Conservation (phyloP, 2,329 filamentous ascomycete genomes). For the Shiraia sp. region DNA sequence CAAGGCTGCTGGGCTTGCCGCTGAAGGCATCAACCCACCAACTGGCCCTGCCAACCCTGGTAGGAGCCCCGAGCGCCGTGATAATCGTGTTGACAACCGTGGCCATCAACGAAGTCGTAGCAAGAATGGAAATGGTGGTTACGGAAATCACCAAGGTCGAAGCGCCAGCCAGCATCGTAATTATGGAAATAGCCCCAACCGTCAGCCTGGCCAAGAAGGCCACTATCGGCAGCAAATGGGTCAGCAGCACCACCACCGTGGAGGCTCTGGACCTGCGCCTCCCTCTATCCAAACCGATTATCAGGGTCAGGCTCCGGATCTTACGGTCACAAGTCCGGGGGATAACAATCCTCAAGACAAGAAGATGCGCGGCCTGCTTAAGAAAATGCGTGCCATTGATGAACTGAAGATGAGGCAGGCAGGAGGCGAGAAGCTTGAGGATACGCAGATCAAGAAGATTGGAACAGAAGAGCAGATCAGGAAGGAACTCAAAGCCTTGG, state of each 20-base stretch:
- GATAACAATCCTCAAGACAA: constrained; percentile 77
- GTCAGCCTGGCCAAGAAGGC: constrained; percentile 32
- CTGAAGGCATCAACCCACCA: constrained; percentile 32
- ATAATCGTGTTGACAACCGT: constrained; percentile 54
- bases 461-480: constrained; percentile 81
- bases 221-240: constrained; percentile 28
- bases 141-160: constrained; percentile 27
- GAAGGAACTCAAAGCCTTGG: constrained; percentile 74
- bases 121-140: constrained; percentile 35
- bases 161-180: constrained; percentile 39
- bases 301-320: constrained; percentile 48
- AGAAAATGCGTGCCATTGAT: constrained; percentile 97
- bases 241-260: constrained; percentile 30
- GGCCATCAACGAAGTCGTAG: constrained; percentile 59
- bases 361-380: constrained; percentile 89
- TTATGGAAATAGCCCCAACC: constrained; percentile 38
- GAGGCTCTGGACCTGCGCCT: constrained; percentile 22
- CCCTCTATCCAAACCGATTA: constrained; percentile 38
- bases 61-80: constrained; percentile 69
- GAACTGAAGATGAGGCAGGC: constrained; percentile 97
- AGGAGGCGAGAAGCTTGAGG: constrained; percentile 93
- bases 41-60: constrained; percentile 36
- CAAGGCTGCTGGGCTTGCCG: constrained; percentile 38
- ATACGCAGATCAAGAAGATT: constrained; percentile 99
- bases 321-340: constrained; percentile 59